Evolutionary conservation across 805 yeast genomes (phyloP).

Genomic region (Scheffersomyces lignosus): DNA sequence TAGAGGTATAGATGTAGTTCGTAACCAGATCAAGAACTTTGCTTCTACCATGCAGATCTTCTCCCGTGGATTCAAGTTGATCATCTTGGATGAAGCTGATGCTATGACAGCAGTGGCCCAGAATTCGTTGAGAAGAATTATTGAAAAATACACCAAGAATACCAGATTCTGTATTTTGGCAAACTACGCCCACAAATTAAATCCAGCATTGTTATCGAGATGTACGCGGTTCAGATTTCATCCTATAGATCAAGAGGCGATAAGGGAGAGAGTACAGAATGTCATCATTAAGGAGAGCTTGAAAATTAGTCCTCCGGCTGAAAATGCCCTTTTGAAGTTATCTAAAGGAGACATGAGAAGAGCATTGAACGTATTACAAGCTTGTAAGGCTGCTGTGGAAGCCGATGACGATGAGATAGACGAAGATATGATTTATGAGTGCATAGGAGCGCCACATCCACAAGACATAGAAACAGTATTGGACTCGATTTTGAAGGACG

Average conservation of each 20-base stretch:
- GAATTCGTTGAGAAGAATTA: constrained; percentile 77
- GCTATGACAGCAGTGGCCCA: constrained; percentile 90
- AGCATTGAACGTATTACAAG: constrained; percentile 90
- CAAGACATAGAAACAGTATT: constrained; percentile 73
- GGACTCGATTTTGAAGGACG: constrained; percentile 78
- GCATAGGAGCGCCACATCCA: constrained; percentile 96
- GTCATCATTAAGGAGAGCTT: constrained; percentile 73
- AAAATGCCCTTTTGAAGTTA: constrained; percentile 62
- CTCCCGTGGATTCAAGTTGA: constrained; percentile 78
- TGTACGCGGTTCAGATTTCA: constrained; percentile 94
- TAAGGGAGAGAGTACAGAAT: constrained; percentile 61
- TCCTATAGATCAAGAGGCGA: constrained; percentile 71
- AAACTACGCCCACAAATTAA: constrained; percentile 91
- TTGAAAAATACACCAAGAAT: constrained; percentile 90
- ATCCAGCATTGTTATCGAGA: constrained; percentile 91
- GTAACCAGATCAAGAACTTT: constrained; percentile 94
- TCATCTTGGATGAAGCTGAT: constrained; percentile 94
- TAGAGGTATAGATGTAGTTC: constrained; percentile 96
- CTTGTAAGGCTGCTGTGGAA: constrained; percentile 75
- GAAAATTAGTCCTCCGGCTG: constrained; percentile 57
- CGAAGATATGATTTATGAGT: constrained; percentile 80
- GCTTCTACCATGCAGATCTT: constrained; percentile 96
- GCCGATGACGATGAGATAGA: constrained; percentile 57
- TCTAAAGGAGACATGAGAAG: constrained; percentile 97
- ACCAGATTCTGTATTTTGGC: constrained; percentile 96